Evolutionary conservation across 192 early-diverging fungal genomes (phyloP), one percentile per base, ranked within the genome.

Genomic region (Pilaira anomala): DNA sequence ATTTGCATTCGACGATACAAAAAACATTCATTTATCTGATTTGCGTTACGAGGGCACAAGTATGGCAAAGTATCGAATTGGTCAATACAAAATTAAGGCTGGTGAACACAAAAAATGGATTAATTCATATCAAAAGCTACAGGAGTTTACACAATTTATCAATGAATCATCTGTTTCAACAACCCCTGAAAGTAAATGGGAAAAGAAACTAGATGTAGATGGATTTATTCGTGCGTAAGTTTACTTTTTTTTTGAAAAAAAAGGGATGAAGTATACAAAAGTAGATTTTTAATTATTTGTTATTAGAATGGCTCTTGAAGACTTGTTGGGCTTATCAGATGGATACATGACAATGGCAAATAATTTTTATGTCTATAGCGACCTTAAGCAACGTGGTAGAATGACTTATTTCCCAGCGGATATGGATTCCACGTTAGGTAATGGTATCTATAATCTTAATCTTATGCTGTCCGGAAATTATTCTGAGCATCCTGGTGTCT

Each of bases 231-330:
- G 60, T 14, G n/a, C 26, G 60, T 62, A 62, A 62, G 45, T 48
- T 18, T 1, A 22, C n/a, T 14, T 8, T 19, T 19, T n/a, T n/a
- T n/a, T n/a, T n/a, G n/a, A n/a, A n/a, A n/a, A n/a, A 51, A 3
- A 26, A 3, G 0, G 6, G 3, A 51, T 19, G 6, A 12, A 26
- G 1, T 9, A 11, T 1, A 3, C 14, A 51, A 18, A 26, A 0
- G 3, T 9, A 25, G 14, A 46, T 16, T 29, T 46, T 28, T 48
- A 33, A 3, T 42, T 24, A 7, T 42, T 41, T 58, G 14, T 41
- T 16, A 58, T 49, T 49, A 62, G 60, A 6, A 62, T 62, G 60
- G 60, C 46, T 8, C 24, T 62, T 30, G 60, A 62, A 30, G 29
- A 49, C 12, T 12, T 62, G 2, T 6, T 62, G 16, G 60, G 60